A percentile compares a stretch with the other conserved stretches of the same genome.
These are phyloP conservation scores for Kazachstania psychrophila DNA, from an alignment of 805 yeast species.

Conservation along the genomic window DNA sequence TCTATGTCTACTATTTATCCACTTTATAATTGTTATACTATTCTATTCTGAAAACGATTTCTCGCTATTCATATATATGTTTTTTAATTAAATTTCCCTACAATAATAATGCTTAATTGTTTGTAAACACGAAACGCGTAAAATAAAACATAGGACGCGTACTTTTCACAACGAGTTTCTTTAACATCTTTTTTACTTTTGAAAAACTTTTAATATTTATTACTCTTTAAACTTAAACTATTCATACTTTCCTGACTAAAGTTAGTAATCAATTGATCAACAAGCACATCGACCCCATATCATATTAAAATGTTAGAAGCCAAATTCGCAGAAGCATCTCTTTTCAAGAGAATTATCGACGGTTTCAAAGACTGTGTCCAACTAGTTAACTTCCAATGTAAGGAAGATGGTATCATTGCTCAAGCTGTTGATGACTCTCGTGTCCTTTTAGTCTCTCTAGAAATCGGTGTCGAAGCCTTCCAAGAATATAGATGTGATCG, in stretches of 20 bases:
- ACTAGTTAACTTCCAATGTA: conserved; percentile 92
- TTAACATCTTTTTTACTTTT: too few relatives aligned
- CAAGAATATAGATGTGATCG: conserved; percentile 92
- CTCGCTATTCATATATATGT: too few relatives aligned
- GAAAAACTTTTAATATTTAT: too few relatives aligned
- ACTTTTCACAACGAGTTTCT: too few relatives aligned
- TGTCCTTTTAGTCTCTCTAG: conserved; percentile 79
- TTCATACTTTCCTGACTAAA: too few relatives aligned
- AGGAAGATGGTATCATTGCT: conserved; percentile 88
- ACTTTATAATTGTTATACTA: too few relatives aligned
- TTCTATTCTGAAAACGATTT: too few relatives aligned
- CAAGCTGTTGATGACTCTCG: conserved; percentile 98
- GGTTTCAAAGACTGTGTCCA: conserved; percentile 91
- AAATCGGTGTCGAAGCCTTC: conserved; percentile 83
- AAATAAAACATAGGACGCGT: not conserved
- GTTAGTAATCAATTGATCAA: too few relatives aligned
- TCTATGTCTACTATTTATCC: not conserved
- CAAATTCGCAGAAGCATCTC: conserved; percentile 84
- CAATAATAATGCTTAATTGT: too few relatives aligned
- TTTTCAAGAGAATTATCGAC: conserved; percentile 86
- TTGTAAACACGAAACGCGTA: not conserved
- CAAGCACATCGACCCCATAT: not conserved
- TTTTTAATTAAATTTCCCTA: too few relatives aligned
- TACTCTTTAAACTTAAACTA: too few relatives aligned
- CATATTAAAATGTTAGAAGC: conserved; percentile 95